Percentiles rank a stretch among this genome's conserved stretches.
Evolutionary conservation across 108 stramenopile species (phyloP).

Genomic region (Cylindrotheca closterium): DNA sequence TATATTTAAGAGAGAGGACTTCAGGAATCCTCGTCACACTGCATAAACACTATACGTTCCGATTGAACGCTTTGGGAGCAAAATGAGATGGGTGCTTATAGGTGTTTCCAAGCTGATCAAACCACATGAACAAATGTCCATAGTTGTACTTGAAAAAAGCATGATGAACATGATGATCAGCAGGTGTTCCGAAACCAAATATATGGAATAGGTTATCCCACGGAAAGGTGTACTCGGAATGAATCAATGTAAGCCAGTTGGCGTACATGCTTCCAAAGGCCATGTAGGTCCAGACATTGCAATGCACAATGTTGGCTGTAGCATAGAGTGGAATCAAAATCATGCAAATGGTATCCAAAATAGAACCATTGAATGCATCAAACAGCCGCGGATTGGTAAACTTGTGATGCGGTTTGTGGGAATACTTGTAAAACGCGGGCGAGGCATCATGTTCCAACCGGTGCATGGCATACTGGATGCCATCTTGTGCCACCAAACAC

Average conservation of each 20-base stretch:
- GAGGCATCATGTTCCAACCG: constrained; percentile 78
- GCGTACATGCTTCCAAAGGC: constrained; percentile 89
- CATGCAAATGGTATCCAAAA: constrained; percentile 89
- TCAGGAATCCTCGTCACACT: too few species aligned
- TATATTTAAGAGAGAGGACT: too few species aligned
- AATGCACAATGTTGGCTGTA: constrained; percentile 76
- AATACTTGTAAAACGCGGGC: constrained; percentile 77
- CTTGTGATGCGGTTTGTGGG: constrained; percentile 94
- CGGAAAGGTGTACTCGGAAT: constrained; percentile 84
- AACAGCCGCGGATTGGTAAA: constrained; percentile 94
- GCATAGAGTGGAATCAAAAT: constrained; percentile 85
- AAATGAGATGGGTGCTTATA: constrained; percentile 71
- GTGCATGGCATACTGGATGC: constrained; percentile 84
- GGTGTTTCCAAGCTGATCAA: constrained; percentile 80
- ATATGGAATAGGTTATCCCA: constrained; percentile 70
- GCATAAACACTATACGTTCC: too few species aligned
- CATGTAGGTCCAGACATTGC: constrained; percentile 97
- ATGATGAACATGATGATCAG: constrained; percentile 97
- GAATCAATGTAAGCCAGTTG: constrained; percentile 90
- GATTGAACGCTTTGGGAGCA: constrained; percentile 67
- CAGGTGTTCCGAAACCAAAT: constrained; percentile 86
- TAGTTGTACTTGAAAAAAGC: constrained; percentile 93
- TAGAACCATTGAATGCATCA: constrained; percentile 91
- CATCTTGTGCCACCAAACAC: constrained; percentile 86
- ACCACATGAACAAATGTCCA: constrained; percentile 96